These are phyloP conservation scores for Nakaseomyces uthaithaninus DNA, from an alignment of 1,139 yeast species.

Conservation along the genomic window DNA sequence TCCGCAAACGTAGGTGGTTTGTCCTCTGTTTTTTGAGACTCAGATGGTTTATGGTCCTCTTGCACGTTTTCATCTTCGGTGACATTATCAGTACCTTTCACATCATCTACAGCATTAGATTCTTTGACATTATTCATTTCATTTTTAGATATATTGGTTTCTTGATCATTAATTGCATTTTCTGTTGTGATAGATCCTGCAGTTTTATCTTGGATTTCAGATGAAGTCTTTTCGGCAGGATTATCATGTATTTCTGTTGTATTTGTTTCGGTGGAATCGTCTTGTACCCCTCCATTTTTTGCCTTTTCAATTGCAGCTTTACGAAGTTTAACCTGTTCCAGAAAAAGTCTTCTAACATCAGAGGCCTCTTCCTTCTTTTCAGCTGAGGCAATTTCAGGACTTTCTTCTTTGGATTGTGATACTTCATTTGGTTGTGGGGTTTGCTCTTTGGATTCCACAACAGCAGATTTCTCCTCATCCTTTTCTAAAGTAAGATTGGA, in stretches of 20 bases:
- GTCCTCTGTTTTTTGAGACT: conserved; percentile 10
- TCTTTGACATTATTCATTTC: conserved; percentile 1
- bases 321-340: conserved; percentile 24
- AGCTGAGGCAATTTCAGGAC: conserved; percentile 1
- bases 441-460: conserved; percentile 7
- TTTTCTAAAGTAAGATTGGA: background rate
- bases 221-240: background rate
- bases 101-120: background rate
- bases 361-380: conserved; percentile 10
- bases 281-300: conserved; percentile 14
- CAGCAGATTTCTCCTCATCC: background rate
- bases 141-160: background rate
- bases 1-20: conserved; percentile 16
- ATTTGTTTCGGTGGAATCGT: background rate
- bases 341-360: conserved; percentile 18
- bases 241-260: background rate
- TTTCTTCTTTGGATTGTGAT: background rate
- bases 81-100: background rate
- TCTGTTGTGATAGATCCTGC: too few species aligned
- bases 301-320: conserved; percentile 23
- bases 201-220: conserved; percentile 1
- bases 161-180: conserved; percentile 3
- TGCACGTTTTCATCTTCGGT: background rate
- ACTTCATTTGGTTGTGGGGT: conserved; percentile 12
- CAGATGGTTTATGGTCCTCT: too few species aligned